Percentiles rank a stretch among this genome's conserved stretches.
Evolutionary conservation across 495 filamentous ascomycete genomes (phyloP).

Genomic region (Penicillium daleae): DNA sequence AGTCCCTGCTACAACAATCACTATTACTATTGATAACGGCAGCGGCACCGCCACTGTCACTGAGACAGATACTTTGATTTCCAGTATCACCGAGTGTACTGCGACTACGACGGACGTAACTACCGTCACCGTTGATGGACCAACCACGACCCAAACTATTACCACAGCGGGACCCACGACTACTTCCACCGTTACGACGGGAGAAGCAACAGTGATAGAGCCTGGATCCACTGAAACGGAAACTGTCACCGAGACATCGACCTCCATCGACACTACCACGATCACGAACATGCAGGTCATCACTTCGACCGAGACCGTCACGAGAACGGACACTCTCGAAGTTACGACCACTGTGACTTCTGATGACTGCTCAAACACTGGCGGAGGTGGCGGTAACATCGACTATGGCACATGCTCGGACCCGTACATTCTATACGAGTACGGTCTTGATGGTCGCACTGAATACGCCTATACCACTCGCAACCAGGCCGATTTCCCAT

Average conservation of each 20-base stretch:
- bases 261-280: conserved; percentile 1
- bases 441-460: conserved; percentile 54
- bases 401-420: conserved; percentile 51
- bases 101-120: neutral
- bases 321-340: conserved; percentile 7
- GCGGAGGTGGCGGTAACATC: conserved; percentile 34
- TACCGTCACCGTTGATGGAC: neutral
- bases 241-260: neutral
- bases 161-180: neutral
- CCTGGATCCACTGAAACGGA: conserved; percentile 9
- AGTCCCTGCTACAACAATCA: conserved; percentile 1
- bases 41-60: neutral
- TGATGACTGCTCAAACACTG: conserved; percentile 2
- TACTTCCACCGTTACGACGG: neutral
- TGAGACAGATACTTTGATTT: neutral
- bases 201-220: conserved; percentile 1
- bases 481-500: conserved; percentile 57
- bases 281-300: conserved; percentile 14
- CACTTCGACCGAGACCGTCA: conserved; percentile 10
- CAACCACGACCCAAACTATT: neutral
- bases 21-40: neutral
- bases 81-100: neutral
- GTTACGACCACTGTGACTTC: conserved; percentile 16
- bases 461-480: conserved; percentile 55
- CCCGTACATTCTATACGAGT: conserved; percentile 58